Evolutionary conservation across 192 early-diverging fungal species (phyloP).

Genomic region (Jimgerdemannia lactiflua): DNA sequence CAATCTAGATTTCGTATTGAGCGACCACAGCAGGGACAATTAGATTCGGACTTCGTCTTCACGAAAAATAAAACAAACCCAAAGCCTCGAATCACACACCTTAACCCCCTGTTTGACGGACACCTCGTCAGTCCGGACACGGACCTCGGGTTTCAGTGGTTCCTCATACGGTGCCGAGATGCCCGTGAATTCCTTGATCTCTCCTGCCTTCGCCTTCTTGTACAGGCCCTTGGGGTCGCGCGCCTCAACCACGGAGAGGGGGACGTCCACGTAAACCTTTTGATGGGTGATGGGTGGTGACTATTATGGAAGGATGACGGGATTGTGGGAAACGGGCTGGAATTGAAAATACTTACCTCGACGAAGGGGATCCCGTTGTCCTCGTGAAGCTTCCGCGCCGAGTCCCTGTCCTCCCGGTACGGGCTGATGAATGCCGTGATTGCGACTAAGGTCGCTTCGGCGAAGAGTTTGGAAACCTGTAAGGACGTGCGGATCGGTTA

Average conservation of each 20-base stretch:
- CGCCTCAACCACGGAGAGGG: constrained; percentile 81
- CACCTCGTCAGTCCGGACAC: constrained; percentile 74
- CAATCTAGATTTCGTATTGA: no score
- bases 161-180: constrained; percentile 92
- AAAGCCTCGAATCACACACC: constrained; percentile 15
- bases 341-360: constrained; percentile 39
- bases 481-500: not conserved
- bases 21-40: no score
- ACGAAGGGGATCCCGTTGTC: constrained; percentile 81
- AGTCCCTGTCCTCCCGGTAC: constrained; percentile 77
- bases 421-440: constrained; percentile 93
- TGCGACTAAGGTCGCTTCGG: constrained; percentile 77
- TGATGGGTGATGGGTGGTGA: not conserved
- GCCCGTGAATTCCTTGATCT: constrained; percentile 97
- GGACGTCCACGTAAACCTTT: constrained; percentile 81
- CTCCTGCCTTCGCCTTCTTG: constrained; percentile 91
- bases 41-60: no score
- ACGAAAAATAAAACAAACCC: no score
- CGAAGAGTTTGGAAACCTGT: constrained; percentile 86
- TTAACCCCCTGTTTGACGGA: constrained; percentile 70
- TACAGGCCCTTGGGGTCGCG: constrained; percentile 96
- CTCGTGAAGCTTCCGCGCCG: constrained; percentile 74
- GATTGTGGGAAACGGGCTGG: not conserved
- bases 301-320: not conserved
- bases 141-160: constrained; percentile 79